Evolutionary conservation across 2,329 filamentous ascomycete genomes (phyloP).

Genomic region (Didymella sp.): DNA sequence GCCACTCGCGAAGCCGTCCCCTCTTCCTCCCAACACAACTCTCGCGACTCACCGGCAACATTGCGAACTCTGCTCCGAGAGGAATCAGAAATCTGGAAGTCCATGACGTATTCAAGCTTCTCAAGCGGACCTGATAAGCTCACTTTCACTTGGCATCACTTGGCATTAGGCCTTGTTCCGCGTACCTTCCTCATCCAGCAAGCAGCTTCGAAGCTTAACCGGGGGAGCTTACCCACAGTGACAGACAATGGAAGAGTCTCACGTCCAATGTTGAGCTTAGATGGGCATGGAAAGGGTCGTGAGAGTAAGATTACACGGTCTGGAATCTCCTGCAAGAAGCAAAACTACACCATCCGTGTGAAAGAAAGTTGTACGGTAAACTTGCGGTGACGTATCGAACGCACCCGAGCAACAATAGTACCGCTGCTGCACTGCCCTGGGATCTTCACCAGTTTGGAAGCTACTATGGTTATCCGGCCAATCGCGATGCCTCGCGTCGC

Average conservation of each 20-base stretch:
- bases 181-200: slow-evolving; percentile 27
- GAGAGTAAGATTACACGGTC: background rate
- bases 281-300: background rate
- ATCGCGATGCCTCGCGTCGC: background rate
- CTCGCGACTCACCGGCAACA: background rate
- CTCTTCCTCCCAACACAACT: background rate
- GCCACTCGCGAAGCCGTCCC: background rate
- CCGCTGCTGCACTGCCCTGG: background rate
- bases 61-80: background rate
- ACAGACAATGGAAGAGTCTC: background rate
- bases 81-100: background rate
- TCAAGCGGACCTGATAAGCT: slow-evolving; percentile 19
- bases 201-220: slow-evolving; percentile 14
- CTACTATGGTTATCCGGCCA: slow-evolving; percentile 1
- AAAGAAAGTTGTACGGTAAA: background rate
- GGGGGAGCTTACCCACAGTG: background rate
- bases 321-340: background rate
- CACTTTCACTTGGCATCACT: slow-evolving; percentile 9
- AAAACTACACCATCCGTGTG: background rate
- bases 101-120: slow-evolving; percentile 35
- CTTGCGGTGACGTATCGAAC: background rate
- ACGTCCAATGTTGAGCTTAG: background rate
- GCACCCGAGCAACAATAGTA: slow-evolving; percentile 2
- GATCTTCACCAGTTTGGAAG: background rate
- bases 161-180: slow-evolving; percentile 12